Conservation (phyloP, 1,284 basidiomycete species). For the Porphyrellus sp. region DNA sequence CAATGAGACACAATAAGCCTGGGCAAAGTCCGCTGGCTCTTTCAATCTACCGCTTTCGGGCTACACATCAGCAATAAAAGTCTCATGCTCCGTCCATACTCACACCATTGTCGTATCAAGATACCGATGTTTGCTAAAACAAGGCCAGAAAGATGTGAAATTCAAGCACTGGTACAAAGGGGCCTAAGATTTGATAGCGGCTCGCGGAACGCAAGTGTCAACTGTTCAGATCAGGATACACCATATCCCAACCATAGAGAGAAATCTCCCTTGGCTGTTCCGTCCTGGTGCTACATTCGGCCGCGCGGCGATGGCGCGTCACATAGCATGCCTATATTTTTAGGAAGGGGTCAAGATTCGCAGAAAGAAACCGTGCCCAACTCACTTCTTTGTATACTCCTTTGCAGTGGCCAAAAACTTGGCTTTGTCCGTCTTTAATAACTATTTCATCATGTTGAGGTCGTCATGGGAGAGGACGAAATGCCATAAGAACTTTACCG, state of each 20-base stretch:
- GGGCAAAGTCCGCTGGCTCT: constrained; percentile 7
- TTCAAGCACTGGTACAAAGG: constrained; percentile 10
- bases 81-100: constrained; percentile 12
- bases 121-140: not conserved
- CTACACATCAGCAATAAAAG: constrained; percentile 1
- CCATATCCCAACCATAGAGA: not conserved
- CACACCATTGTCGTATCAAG: constrained; percentile 1
- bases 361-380: not conserved
- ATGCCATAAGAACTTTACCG: constrained; percentile 42
- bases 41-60: constrained; percentile 27
- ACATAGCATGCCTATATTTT: constrained; percentile 28
- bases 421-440: constrained; percentile 67
- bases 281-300: constrained; percentile 15
- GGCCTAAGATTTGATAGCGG: constrained; percentile 2
- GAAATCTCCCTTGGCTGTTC: not conserved
- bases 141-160: constrained; percentile 7
- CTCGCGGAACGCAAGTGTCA: constrained; percentile 3
- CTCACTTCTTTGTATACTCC: constrained; percentile 79
- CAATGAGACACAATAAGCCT: constrained; percentile 6
- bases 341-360: constrained; percentile 4
- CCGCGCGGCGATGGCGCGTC: not conserved
- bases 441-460: constrained; percentile 37
- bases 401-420: constrained; percentile 72
- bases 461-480: not conserved
- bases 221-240: constrained; percentile 2